Evolutionary conservation across 345 rosid genomes (phyloP), one percentile per base, ranked within the genome.

Genomic region (Firmiana major): DNA sequence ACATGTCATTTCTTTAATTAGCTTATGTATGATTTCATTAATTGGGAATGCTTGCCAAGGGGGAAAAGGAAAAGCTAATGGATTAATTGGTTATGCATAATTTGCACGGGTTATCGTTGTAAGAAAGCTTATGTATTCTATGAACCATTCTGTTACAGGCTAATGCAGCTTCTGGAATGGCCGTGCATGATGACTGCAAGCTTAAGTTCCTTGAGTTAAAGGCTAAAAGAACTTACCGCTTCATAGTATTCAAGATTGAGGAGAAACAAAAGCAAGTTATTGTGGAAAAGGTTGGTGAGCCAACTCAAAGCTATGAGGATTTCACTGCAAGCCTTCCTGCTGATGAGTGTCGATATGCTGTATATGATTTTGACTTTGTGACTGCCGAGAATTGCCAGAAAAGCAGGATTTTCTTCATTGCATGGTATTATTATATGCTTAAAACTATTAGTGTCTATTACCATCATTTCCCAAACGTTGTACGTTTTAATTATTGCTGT

Each of bases 401-500:
- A 82, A 88, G 91, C 86, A 87, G 82, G 87, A 90, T 90, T 69
- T 79, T 90, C 80, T 90, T 90, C 86, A 77, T 90, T n/a, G 91
- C 93, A 1, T 90, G 91, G 93, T 90, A 66, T 11, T 31, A 51
- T 71, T 31, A 65, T 64, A 28, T 51, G 74, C 26, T 9, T 51
- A 31, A 71, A 71, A 17, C 45, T 51, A 19, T 34, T 31, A 17
- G 42, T 34, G 28, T 26, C 31, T 71, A 51, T n/a, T 71, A 26
- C 12, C 26, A 10, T 40, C 40, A 5, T 45, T 45, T 68, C 21
- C 57, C 38, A 7, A 15, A 21, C 40, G 19, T 65, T 69, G 6
- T 24, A 10, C 60, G 8, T 71, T 71, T 17, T n/a, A 19, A 17
- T 1, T 3, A 48, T 71, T 71, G 26, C 28, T 51, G 45, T 71